Evolutionary conservation across 257 asterid species (phyloP), one percentile per base, ranked within the genome.

Genomic region (Coffea canephora): DNA sequence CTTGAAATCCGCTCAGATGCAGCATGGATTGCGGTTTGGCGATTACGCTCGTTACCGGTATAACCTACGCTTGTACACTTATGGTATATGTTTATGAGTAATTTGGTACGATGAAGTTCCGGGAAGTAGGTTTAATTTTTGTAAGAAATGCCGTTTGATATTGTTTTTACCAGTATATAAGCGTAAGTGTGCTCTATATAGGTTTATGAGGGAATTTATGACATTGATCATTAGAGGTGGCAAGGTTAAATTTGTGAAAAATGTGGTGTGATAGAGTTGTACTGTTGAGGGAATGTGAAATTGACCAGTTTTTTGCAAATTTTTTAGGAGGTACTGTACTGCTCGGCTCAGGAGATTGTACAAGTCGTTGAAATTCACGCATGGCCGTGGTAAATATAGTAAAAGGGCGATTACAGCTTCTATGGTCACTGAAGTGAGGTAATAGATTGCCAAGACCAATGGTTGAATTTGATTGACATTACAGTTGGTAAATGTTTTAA

Each of bases 1-100:
- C 39, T 79, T 92, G 90, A 96, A 96, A 89, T 90, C 96, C 81
- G 91, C 99, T 78, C 99, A 96, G 86, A 91, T 92, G 99, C 98
- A 96, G 94, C 99, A 96, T 80, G 99, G 99, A 69, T 90, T 96
- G 90, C 98, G 98, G 45, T 87, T 90, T 48, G 91, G 98, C 34
- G 99, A 27, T 27, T 27, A 27, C 27, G 27, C 27, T 27, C 27
- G 27, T 27, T 27, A 27, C 27, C 27, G 27, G 27, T 27, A 27
- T 27, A 27, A 27, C 27, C 27, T 27, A 27, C 27, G 27, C 27
- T 27, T 27, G 27, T 27, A 27, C 27, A 27, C 27, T 27, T 27
- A 27, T 27, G 27, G 27, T 27, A 27, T 27, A 27, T 27, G 27
- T 27, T 27, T 27, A 27, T 27, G 27, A 27, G 27, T 27, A 27